Base-by-base conservation (phyloP, 345 rosid genomes). In the Geranium rotundifolium region DNA sequence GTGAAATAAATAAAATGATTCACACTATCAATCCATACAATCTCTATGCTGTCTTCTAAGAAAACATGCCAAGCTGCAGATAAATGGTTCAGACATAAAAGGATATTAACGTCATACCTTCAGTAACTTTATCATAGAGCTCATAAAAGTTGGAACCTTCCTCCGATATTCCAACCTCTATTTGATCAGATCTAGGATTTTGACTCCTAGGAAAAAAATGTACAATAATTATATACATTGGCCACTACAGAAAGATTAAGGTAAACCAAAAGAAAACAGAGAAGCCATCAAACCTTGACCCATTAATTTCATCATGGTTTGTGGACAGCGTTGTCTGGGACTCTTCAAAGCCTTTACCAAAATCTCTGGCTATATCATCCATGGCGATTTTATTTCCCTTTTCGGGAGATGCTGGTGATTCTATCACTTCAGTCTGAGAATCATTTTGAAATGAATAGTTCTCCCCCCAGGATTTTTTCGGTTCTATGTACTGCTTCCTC, bases 51-150 rank as follows among this genome's bases (percentile, higher is more conserved):
- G 52, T 14, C 52, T 46, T 46, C 52, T 46, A 7, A 46, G 52
- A 46, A 46, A 9, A 12, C 3, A 3, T 46, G 15, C 15, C 15
- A 46, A 46, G 52, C 52, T 46, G 52, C 1, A 46, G 13, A 46
- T 14, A 5, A 46, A 3, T 46, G 16, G 12, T 2, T 46, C 52
- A 46, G 3, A 46, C 14, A 9, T 46, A 46, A 46, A 46, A 46
- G 57, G 20, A 19, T 14, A 14, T 14, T 46, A 57, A 18, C 57
- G 57, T 57, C 60, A 64, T 78, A 91, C 98, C 96, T 82, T 87
- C 90, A 49, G 72, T 64, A 67, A 67, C 65, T 60, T 77, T 74
- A 65, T 76, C 76, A 66, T 65, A 67, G 46, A 62, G 72, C 63
- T 56, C 65, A 63, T 70, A 63, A 46, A 66, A 68, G 39, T 68